These are phyloP conservation scores for Arabidopsis hybrid DNA, from an alignment of 441 rosid species.

Conservation along the genomic window DNA sequence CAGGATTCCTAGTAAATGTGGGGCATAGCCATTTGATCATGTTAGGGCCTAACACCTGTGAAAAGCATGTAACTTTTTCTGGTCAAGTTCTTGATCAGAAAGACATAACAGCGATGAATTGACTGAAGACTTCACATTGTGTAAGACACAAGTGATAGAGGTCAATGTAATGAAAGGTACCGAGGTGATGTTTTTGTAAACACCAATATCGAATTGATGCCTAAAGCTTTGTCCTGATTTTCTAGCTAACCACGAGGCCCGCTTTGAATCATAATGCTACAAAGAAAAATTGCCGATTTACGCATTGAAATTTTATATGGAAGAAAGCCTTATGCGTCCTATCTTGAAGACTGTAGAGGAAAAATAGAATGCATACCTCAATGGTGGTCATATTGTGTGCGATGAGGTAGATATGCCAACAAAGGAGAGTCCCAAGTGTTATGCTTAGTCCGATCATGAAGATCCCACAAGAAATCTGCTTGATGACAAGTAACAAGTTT, in stretches of 20 bases:
- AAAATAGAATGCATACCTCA: slow-evolving; percentile 50
- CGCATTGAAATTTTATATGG: slow-evolving; percentile 1
- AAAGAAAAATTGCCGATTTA: slow-evolving; percentile 27
- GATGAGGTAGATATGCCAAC: slow-evolving; percentile 90
- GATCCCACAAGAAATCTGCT: slow-evolving; percentile 54
- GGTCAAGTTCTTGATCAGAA: slow-evolving; percentile 21
- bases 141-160: background rate
- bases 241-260: slow-evolving; percentile 81
- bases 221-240: slow-evolving; percentile 82
- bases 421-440: slow-evolving; percentile 74
- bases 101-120: slow-evolving; percentile 2
- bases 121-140: background rate
- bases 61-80: slow-evolving; percentile 23
- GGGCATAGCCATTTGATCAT: slow-evolving; percentile 80
- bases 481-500: slow-evolving; percentile 13
- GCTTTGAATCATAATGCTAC: slow-evolving; percentile 75
- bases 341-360: background rate
- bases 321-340: background rate
- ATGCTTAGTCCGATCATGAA: slow-evolving; percentile 66
- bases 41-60: slow-evolving; percentile 79
- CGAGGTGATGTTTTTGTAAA: slow-evolving; percentile 68
- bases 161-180: slow-evolving; percentile 46
- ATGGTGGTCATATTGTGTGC: slow-evolving; percentile 89
- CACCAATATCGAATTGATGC: slow-evolving; percentile 67
- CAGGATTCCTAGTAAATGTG: slow-evolving; percentile 60